Evolutionary conservation across 2,329 filamentous ascomycete species (phyloP), one percentile per base, ranked within the genome.

Genomic region (Scortechinia acanthostroma): DNA sequence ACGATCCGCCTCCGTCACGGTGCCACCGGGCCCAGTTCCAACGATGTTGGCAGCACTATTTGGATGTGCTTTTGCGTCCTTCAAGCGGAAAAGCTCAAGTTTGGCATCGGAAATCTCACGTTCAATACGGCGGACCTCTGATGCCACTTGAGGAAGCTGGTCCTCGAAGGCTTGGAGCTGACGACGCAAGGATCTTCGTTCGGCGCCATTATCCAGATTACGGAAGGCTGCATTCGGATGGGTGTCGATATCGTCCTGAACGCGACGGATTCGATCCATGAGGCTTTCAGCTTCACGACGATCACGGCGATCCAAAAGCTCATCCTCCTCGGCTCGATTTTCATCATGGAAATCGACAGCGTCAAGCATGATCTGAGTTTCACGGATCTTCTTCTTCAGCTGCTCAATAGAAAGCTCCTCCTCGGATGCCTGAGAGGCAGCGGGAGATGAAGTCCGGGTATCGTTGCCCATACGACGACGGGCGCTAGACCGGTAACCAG

Each of bases 281-380:
- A 98, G 74, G 56, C 95, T 91, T 51, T 98, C 93, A 1, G 90
- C 89, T 59, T 97, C 93, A 44, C 88, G 86, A 46, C 90, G 81
- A 61, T 98, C 93, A 49, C 89, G 81, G 44, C 91, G 81, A 60
- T 98, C 93, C 37, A 97, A 76, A 16, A 87, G 82, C 53, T 96
- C 91, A 51, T 98, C 91, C 58, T 97, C 88, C 55, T 98, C 93
- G 3, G 80, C 77, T 28, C 84, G 81, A 58, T 88, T 88, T 66
- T 97, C 91, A 54, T 97, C 93, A 50, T 88, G 86, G 62, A 96
- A 96, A 59, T 98, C 93, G 68, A 96, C 91, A 1, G 93, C 93
- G 64, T 98, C 91, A 14, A 98, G 72, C 50, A 98, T 73, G 35
- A 98, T 83, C 63, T 96, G 89, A 66, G 94, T 93, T 70, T 98